These are phyloP conservation scores for Polyporus tsugae DNA, from an alignment of 1,284 basidiomycete genomes.

Conservation along the genomic window DNA sequence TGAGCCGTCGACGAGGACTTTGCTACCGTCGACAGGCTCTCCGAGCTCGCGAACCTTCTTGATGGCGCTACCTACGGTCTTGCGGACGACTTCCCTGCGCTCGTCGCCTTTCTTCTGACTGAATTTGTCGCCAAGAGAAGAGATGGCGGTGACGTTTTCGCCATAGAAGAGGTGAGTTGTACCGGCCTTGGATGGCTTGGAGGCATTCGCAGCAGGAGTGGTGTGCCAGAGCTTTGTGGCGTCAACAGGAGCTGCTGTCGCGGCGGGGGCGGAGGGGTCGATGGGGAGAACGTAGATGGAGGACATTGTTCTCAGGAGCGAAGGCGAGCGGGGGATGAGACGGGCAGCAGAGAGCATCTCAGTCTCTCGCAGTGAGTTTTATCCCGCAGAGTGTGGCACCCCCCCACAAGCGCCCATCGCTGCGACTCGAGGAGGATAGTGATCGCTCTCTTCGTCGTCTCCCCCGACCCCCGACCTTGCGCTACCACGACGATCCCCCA, in stretches of 20 bases:
- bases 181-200: constrained; percentile 63
- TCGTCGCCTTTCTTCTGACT: constrained; percentile 54
- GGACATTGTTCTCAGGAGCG: constrained; percentile 39
- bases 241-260: constrained; percentile 41
- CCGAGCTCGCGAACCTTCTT: constrained; percentile 67
- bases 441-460: neutral
- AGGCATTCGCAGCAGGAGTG: constrained; percentile 39
- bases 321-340: constrained; percentile 26
- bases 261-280: constrained; percentile 46
- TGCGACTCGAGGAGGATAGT: neutral
- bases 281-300: constrained; percentile 54
- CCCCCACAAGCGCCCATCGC: neutral
- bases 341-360: constrained; percentile 21
- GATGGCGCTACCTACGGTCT: constrained; percentile 71
- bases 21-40: constrained; percentile 57
- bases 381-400: neutral
- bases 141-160: constrained; percentile 60
- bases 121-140: constrained; percentile 72
- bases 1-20: constrained; percentile 68
- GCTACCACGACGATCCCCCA: neutral
- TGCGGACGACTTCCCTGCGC: constrained; percentile 71
- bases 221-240: constrained; percentile 53
- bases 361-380: neutral
- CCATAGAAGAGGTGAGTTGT: constrained; percentile 73
- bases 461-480: no score